These are phyloP conservation scores for Pelargonium nanum DNA, from an alignment of 345 rosid species.

Conservation along the genomic window DNA sequence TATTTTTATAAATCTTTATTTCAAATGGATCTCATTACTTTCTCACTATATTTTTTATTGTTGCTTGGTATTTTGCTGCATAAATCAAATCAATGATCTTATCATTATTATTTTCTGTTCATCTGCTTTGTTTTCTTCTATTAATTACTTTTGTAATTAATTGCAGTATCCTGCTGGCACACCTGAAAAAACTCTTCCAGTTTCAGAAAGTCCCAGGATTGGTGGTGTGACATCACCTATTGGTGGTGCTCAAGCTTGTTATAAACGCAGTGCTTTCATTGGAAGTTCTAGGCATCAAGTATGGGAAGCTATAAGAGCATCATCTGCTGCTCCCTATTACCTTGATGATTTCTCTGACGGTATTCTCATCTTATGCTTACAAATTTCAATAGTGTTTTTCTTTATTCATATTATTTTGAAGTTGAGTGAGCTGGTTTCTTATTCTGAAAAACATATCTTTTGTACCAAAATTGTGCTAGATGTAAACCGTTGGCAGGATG, in stretches of 20 bases:
- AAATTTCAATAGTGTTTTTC: not conserved
- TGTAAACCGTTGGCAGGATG: constrained; percentile 95
- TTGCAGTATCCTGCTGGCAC: constrained; percentile 89
- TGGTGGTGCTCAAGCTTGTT: constrained; percentile 75
- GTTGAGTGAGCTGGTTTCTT: not conserved
- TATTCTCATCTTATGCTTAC: constrained; percentile 16
- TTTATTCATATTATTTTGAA: not conserved
- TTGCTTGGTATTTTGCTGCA: not conserved
- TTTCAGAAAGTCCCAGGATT: constrained; percentile 69
- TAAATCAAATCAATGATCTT: not conserved
- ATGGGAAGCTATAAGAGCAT: constrained; percentile 99
- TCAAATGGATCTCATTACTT: not conserved
- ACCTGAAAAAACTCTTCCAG: constrained; percentile 65
- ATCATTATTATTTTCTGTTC: not conserved
- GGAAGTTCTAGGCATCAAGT: constrained; percentile 93
- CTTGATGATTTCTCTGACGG: constrained; percentile 97
- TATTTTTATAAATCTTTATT: constrained; percentile 5
- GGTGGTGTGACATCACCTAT: constrained; percentile 50
- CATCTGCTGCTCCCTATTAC: constrained; percentile 99
- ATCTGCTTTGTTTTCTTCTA: not conserved
- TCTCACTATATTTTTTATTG: not conserved
- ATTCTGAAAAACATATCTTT: constrained; percentile 1
- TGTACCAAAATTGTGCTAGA: constrained; percentile 28
- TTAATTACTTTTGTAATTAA: constrained; percentile 4
- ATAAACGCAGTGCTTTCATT: constrained; percentile 79